phyloP scores from a whole-genome alignment of 2,329 filamentous ascomycete genomes.

The Didymella segeticola region DNA sequence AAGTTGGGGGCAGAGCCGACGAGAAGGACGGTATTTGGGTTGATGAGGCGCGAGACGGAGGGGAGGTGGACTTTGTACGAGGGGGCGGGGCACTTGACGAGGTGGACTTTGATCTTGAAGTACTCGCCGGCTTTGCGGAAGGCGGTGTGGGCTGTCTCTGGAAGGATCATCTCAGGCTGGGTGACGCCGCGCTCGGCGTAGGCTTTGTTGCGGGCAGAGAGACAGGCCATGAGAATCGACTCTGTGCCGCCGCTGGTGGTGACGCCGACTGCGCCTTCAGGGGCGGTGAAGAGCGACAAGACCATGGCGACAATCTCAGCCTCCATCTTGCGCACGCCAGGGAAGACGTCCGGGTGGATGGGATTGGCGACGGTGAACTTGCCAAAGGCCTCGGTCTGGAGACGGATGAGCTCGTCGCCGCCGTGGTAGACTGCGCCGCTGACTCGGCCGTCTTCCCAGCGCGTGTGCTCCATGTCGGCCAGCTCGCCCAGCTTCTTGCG shows the following conservation, averaged over 20 bases:
- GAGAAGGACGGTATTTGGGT: slow-evolving; percentile 90
- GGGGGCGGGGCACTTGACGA: slow-evolving; percentile 85
- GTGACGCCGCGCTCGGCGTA: slow-evolving; percentile 84
- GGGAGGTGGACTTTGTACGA: slow-evolving; percentile 82
- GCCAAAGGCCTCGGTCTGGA: slow-evolving; percentile 92
- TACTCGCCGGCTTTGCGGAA: slow-evolving; percentile 96
- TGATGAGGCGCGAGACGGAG: slow-evolving; percentile 83
- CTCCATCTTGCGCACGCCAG: slow-evolving; percentile 98
- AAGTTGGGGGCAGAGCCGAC: slow-evolving; percentile 98
- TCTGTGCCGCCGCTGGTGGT: slow-evolving; percentile 94
- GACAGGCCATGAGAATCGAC: slow-evolving; percentile 93
- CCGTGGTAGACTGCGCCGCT: slow-evolving; percentile 97
- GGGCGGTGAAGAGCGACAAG: slow-evolving; percentile 85
- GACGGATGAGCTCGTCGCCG: slow-evolving; percentile 76
- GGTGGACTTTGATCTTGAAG: slow-evolving; percentile 94
- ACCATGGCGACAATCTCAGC: slow-evolving; percentile 97
- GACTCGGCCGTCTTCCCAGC: slow-evolving; percentile 95
- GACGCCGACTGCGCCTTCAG: slow-evolving; percentile 82
- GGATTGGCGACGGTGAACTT: slow-evolving; percentile 96
- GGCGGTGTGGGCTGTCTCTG: slow-evolving; percentile 91
- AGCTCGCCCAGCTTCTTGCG: slow-evolving; percentile 80
- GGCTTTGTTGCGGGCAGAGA: slow-evolving; percentile 89
- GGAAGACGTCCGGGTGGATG: slow-evolving; percentile 97
- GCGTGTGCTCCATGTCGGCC: slow-evolving; percentile 86
- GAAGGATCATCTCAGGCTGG: slow-evolving; percentile 97